These are phyloP conservation scores for Magnolia officinalis DNA, from an alignment of 164 flowering plant genomes.

Conservation along the genomic window DNA sequence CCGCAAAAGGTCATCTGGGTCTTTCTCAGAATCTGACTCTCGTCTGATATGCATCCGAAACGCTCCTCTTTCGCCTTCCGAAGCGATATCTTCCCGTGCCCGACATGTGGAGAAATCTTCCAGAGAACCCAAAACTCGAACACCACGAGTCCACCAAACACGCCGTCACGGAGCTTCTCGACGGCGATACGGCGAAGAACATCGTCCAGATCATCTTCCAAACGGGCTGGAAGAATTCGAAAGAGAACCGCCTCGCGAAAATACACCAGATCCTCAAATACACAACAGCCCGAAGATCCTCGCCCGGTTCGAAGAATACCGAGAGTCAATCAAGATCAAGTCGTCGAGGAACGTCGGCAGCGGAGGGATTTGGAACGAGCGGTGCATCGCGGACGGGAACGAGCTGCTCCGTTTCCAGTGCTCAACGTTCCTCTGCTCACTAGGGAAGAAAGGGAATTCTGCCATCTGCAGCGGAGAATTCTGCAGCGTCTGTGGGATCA, in stretches of 20 bases:
- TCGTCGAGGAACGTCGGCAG: constrained; percentile 32
- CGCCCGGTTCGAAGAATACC: constrained; percentile 65
- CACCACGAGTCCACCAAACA: constrained; percentile 69
- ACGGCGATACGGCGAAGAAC: constrained; percentile 66
- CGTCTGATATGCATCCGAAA: constrained; percentile 18
- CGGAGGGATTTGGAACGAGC: constrained; percentile 38
- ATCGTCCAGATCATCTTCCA: constrained; percentile 74
- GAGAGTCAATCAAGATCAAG: constrained; percentile 55
- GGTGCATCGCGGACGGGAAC: constrained; percentile 87
- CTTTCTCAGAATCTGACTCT: constrained; percentile 32
- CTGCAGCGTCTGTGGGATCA: constrained; percentile 76
- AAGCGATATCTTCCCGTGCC: constrained; percentile 65
- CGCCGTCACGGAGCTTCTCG: constrained; percentile 69
- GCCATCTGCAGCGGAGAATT: constrained; percentile 45
- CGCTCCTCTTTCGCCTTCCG: constrained; percentile 39
- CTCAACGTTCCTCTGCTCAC: constrained; percentile 60
- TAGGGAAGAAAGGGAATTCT: constrained; percentile 53
- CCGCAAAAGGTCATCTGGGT: constrained; percentile 12
- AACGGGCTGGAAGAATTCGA: constrained; percentile 48
- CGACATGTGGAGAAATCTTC: constrained; percentile 74
- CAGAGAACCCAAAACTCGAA: constrained; percentile 41
- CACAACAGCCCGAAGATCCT: constrained; percentile 61
- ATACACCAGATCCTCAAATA: constrained; percentile 68
- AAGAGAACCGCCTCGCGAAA: neutral
- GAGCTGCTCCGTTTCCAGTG: constrained; percentile 82